Conservation (phyloP, 2,329 filamentous ascomycete species). For the Scytalidium sp. region DNA sequence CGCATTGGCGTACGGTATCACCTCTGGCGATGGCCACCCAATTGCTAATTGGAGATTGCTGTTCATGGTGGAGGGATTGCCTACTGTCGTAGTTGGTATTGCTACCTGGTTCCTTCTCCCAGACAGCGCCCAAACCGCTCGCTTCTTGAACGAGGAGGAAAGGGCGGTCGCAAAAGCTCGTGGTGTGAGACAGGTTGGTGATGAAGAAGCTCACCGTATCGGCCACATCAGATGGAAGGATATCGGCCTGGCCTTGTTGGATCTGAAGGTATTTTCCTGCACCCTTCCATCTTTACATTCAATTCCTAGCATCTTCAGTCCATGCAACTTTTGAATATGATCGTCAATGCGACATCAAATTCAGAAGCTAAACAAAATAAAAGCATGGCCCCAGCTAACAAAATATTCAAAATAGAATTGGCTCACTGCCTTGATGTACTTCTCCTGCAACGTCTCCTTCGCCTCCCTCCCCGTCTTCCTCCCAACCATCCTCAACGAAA, state of each 20-base stretch:
- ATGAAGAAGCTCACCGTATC: slow-evolving; percentile 44
- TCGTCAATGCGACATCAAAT: too few species aligned
- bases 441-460: slow-evolving; percentile 62
- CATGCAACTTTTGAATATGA: too few species aligned
- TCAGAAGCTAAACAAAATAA: slow-evolving; percentile 12
- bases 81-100: slow-evolving; percentile 51
- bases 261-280: slow-evolving; percentile 34
- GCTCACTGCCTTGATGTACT: slow-evolving; percentile 46
- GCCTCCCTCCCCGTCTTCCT: slow-evolving; percentile 63
- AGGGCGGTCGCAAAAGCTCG: slow-evolving; percentile 51
- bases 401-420: slow-evolving; percentile 14
- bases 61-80: slow-evolving; percentile 64
- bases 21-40: slow-evolving; percentile 49
- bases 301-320: neutral
- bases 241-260: slow-evolving; percentile 41
- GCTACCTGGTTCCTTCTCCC: slow-evolving; percentile 53
- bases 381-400: too few species aligned
- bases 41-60: slow-evolving; percentile 62
- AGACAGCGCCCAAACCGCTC: slow-evolving; percentile 48
- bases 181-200: slow-evolving; percentile 50
- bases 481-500: slow-evolving; percentile 58
- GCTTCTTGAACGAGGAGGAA: slow-evolving; percentile 42
- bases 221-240: slow-evolving; percentile 43
- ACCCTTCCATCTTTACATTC: slow-evolving; percentile 3
- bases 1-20: slow-evolving; percentile 66